Evolutionary conservation across 441 rosid species (phyloP).

Genomic region (Arabidopsis lyrata): DNA sequence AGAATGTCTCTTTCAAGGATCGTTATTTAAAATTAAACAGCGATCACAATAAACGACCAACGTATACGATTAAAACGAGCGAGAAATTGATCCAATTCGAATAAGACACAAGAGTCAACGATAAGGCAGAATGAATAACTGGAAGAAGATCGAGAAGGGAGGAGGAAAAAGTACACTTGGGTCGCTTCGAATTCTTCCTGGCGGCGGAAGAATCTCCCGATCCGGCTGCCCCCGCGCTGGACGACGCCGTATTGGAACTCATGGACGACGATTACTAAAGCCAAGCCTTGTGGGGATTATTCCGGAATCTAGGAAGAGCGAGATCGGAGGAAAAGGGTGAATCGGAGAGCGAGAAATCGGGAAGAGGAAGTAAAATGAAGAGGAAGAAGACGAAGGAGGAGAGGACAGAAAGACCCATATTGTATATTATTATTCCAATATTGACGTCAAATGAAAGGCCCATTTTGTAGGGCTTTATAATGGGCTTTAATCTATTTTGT

Average conservation of each 20-base stretch:
- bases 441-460: too few species aligned
- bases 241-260: slow-evolving; percentile 67
- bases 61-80: neutral
- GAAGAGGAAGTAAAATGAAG: neutral
- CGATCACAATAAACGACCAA: slow-evolving; percentile 6
- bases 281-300: neutral
- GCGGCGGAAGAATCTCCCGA: slow-evolving; percentile 71
- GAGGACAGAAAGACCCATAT: too few species aligned
- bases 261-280: slow-evolving; percentile 40
- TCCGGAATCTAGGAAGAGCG: slow-evolving; percentile 19
- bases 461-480: too few species aligned
- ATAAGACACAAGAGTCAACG: slow-evolving; percentile 33
- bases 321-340: slow-evolving; percentile 21
- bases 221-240: slow-evolving; percentile 62
- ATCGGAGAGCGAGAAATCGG: slow-evolving; percentile 23
- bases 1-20: neutral
- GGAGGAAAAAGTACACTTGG: slow-evolving; percentile 60
- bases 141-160: neutral
- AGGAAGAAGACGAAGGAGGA: too few species aligned
- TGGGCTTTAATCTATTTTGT: too few species aligned
- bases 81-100: slow-evolving; percentile 6
- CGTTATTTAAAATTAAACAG: neutral
- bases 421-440: too few species aligned
- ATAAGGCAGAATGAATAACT: slow-evolving; percentile 3
- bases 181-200: slow-evolving; percentile 76